A percentile compares a stretch with the other conserved stretches of the same genome.
Conservation (phyloP, 2,329 filamentous ascomycete species). For the Huntiella omanensis region DNA sequence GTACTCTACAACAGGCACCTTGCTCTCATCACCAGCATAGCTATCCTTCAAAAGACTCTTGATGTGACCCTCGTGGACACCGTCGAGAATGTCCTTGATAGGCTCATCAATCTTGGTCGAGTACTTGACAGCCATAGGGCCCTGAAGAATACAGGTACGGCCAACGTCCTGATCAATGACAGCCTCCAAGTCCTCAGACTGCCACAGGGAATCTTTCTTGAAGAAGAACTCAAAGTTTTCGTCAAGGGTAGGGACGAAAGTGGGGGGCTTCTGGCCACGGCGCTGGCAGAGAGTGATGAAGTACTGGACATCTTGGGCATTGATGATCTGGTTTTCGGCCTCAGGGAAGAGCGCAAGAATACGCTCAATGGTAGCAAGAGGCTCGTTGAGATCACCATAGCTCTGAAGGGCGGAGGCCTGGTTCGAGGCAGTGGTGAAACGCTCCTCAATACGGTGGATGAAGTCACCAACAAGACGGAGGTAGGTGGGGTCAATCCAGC, state of each 20-base stretch:
- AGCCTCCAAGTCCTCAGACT: slow-evolving; percentile 91
- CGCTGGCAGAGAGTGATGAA: slow-evolving; percentile 86
- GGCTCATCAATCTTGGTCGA: slow-evolving; percentile 83
- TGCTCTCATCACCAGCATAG: slow-evolving; percentile 53
- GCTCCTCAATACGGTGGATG: slow-evolving; percentile 90
- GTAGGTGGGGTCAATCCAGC: slow-evolving; percentile 82
- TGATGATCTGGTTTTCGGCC: slow-evolving; percentile 79
- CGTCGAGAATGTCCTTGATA: slow-evolving; percentile 82
- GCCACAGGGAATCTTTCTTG: slow-evolving; percentile 99
- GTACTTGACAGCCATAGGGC: slow-evolving; percentile 80
- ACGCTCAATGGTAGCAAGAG: slow-evolving; percentile 57
- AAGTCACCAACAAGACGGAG: slow-evolving; percentile 78
- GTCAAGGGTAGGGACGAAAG: slow-evolving; percentile 87
- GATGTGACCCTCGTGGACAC: slow-evolving; percentile 79
- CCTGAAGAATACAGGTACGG: slow-evolving; percentile 88
- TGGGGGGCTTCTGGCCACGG: slow-evolving; percentile 85
- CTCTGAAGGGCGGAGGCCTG: slow-evolving; percentile 73
- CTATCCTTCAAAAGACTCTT: slow-evolving; percentile 57
- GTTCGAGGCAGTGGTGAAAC: slow-evolving; percentile 57
- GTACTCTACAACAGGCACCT: slow-evolving; percentile 78
- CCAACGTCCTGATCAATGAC: slow-evolving; percentile 93
- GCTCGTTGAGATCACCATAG: slow-evolving; percentile 71
- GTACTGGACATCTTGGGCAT: slow-evolving; percentile 93
- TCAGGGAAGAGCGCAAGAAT: slow-evolving; percentile 74
- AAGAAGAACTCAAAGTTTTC: slow-evolving; percentile 98